phyloP scores from a whole-genome alignment of 257 asterid species.

The Solanum medicagineum region DNA sequence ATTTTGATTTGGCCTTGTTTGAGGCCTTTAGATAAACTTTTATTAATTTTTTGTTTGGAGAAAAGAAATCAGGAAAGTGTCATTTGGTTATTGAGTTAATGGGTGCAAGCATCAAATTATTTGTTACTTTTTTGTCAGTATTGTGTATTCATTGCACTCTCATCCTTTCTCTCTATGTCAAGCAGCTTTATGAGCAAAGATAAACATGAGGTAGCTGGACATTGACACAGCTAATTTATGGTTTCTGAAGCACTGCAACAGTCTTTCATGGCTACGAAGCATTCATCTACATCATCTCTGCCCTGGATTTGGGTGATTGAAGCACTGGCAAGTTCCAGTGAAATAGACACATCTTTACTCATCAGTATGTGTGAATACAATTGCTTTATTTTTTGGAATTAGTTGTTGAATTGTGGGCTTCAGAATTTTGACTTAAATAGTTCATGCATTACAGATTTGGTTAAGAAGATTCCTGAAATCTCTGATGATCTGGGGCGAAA shows the following conservation, averaged over 20 bases:
- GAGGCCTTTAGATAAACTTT: neutral
- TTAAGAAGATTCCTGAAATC: slow-evolving; percentile 28
- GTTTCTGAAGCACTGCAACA: slow-evolving; percentile 17
- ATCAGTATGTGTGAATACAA: slow-evolving; percentile 22
- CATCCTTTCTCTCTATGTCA: neutral
- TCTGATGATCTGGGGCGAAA: slow-evolving; percentile 28
- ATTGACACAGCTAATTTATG: neutral
- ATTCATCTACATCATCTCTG: slow-evolving; percentile 16
- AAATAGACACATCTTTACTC: slow-evolving; percentile 32
- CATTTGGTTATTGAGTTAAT: neutral
- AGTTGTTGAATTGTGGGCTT: neutral
- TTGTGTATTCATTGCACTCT: neutral
- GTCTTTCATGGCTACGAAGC: slow-evolving; percentile 25
- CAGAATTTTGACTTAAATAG: slow-evolving; percentile 1
- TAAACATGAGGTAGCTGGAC: neutral
- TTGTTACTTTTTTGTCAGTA: neutral
- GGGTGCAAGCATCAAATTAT: neutral
- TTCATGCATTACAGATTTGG: slow-evolving; percentile 26
- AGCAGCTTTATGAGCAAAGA: neutral
- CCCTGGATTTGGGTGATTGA: slow-evolving; percentile 57
- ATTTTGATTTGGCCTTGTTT: neutral
- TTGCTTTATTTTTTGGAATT: neutral
- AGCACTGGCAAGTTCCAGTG: slow-evolving; percentile 30
- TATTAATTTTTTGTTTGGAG: neutral
- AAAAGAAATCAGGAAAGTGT: neutral